Evolutionary conservation across 2,329 filamentous ascomycete species (phyloP).

Genomic region (Fusarium incarnatum): DNA sequence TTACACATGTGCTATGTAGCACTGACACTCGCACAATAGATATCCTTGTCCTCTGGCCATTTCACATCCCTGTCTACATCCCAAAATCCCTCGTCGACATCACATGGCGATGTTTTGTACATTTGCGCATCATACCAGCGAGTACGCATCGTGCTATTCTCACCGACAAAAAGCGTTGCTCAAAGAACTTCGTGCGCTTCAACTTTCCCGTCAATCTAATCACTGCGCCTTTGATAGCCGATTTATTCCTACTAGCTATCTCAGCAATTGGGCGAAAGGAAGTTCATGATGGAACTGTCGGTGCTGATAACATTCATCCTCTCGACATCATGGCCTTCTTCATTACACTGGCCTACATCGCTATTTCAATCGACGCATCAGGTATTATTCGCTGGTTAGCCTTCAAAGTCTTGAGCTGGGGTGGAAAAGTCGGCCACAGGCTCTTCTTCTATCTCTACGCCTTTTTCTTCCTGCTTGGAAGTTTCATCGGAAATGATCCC

Average conservation of each 20-base stretch:
- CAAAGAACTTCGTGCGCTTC: conserved; percentile 60
- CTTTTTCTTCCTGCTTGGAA: conserved; percentile 77
- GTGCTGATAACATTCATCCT: conserved; percentile 73
- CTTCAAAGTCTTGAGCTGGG: conserved; percentile 76
- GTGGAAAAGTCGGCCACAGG: conserved; percentile 73
- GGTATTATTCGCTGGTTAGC: conserved; percentile 77
- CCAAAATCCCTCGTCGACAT: conserved; percentile 63
- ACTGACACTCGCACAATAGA: conserved; percentile 59
- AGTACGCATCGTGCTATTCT: conserved; percentile 47
- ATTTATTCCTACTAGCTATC: conserved; percentile 78
- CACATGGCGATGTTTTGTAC: conserved; percentile 52
- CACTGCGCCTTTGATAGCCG: conserved; percentile 76
- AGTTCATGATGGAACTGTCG: conserved; percentile 75
- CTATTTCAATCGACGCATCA: conserved; percentile 81
- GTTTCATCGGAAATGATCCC: conserved; percentile 79
- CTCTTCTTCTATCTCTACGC: conserved; percentile 79
- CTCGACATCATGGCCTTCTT: conserved; percentile 82
- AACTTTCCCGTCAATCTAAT: conserved; percentile 76
- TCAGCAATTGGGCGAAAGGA: conserved; percentile 73
- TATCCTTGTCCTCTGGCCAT: conserved; percentile 75
- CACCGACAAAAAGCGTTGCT: conserved; percentile 39
- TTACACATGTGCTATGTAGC: neutral
- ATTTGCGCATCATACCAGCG: conserved; percentile 65
- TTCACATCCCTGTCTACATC: conserved; percentile 71
- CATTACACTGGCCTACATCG: conserved; percentile 78